phyloP scores from a whole-genome alignment of 2,329 filamentous ascomycete species.

The Colletotrichum tanaceti region DNA sequence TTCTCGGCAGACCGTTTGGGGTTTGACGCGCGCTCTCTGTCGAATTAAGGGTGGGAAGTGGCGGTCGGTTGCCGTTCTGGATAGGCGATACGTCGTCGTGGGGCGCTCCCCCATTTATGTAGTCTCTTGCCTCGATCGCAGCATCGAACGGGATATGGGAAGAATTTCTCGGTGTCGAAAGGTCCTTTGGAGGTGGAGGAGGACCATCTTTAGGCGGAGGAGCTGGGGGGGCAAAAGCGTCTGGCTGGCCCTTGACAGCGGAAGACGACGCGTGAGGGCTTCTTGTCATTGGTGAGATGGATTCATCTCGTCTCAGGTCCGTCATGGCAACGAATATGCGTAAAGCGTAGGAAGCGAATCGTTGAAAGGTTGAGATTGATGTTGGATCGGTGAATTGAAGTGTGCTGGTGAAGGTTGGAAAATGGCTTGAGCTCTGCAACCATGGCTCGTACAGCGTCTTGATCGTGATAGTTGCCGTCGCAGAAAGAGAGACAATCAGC shows the following conservation, averaged over 20 bases:
- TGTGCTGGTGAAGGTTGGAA: constrained; percentile 1
- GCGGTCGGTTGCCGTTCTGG: constrained; percentile 25
- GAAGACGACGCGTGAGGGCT: constrained; percentile 30
- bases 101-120: constrained; percentile 52
- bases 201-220: constrained; percentile 37
- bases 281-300: constrained; percentile 44
- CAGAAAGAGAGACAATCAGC: constrained; percentile 14
- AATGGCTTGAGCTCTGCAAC: constrained; percentile 1
- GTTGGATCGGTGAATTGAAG: not conserved
- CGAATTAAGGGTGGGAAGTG: constrained; percentile 38
- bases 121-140: constrained; percentile 49
- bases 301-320: constrained; percentile 42
- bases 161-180: constrained; percentile 35
- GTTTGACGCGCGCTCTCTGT: constrained; percentile 26
- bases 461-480: not conserved
- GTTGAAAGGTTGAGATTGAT: not conserved
- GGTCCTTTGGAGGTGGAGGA: constrained; percentile 33
- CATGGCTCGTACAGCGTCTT: constrained; percentile 4
- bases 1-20: constrained; percentile 29
- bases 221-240: constrained; percentile 27
- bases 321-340: constrained; percentile 32
- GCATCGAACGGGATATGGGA: constrained; percentile 42
- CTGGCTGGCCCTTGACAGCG: constrained; percentile 27
- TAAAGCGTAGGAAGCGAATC: not conserved
- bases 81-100: constrained; percentile 48